A percentile compares a stretch with the other conserved stretches of the same genome.
Evolutionary conservation across 2,329 filamentous ascomycete genomes (phyloP).

Genomic region (Exophiala viscosa): DNA sequence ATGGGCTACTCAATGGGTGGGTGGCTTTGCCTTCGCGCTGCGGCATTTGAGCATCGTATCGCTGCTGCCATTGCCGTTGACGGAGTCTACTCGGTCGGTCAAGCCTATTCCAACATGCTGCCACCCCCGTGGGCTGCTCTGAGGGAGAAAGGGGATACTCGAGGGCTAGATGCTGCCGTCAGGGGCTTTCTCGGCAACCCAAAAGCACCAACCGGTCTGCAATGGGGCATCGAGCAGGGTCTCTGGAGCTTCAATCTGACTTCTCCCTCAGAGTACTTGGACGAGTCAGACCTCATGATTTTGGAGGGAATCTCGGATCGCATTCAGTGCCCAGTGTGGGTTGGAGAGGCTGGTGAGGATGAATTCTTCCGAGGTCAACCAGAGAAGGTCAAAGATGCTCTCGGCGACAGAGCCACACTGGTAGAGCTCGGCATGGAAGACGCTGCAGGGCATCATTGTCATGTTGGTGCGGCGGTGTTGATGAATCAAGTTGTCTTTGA

Average conservation of each 20-base stretch:
- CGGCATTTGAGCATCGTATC: conserved; percentile 8
- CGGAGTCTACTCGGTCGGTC: conserved; percentile 1
- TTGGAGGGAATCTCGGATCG: background rate
- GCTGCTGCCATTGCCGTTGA: conserved; percentile 3
- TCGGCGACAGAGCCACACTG: background rate
- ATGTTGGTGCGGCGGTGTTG: background rate
- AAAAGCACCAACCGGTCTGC: no score
- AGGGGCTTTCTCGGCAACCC: no score
- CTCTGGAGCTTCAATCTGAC: background rate
- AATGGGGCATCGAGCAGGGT: background rate
- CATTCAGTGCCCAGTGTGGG: background rate
- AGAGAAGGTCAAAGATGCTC: background rate
- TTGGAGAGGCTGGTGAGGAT: background rate
- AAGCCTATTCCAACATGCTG: background rate
- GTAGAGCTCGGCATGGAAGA: background rate
- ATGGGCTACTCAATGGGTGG: conserved; percentile 7
- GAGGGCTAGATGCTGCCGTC: no score
- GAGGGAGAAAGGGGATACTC: background rate
- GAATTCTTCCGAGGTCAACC: background rate
- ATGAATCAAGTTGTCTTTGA: background rate
- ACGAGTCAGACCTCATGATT: background rate
- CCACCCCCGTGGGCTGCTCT: background rate
- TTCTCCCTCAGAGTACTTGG: background rate
- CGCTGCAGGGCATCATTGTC: background rate
- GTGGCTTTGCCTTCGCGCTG: conserved; percentile 3